Conservation (phyloP, 1,284 basidiomycete genomes). For the Cronartium quercuum region DNA sequence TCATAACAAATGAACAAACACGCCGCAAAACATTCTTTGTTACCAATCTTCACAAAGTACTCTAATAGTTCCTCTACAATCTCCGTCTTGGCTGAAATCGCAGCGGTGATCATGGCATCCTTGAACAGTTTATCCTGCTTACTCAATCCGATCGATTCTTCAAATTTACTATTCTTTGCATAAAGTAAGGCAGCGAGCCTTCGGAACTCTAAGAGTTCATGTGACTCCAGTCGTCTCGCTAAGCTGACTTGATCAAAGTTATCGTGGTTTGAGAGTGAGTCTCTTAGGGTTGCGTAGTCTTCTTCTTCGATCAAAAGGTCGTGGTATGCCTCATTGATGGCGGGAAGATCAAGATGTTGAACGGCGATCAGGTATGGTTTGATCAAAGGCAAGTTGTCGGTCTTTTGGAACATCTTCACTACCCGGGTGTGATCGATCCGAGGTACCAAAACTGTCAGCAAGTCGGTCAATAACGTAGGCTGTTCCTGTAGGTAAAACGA, state of each 20-base stretch:
- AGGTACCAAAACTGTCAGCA: conserved; percentile 82
- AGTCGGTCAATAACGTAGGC: conserved; percentile 84
- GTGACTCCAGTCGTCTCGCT: conserved; percentile 77
- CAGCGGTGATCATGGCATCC: conserved; percentile 89
- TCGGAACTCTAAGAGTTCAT: conserved; percentile 91
- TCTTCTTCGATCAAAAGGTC: conserved; percentile 96
- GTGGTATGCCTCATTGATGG: conserved; percentile 97
- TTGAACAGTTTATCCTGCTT: conserved; percentile 96
- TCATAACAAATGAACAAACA: conserved; percentile 68
- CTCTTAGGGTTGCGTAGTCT: conserved; percentile 91
- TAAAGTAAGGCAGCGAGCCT: conserved; percentile 89
- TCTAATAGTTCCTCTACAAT: conserved; percentile 88
- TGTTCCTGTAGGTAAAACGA: conserved; percentile 89
- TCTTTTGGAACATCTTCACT: conserved; percentile 78
- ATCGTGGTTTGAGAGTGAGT: conserved; percentile 93
- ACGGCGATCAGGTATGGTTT: conserved; percentile 94
- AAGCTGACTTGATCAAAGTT: conserved; percentile 91
- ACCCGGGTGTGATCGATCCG: conserved; percentile 92
- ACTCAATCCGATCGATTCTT: conserved; percentile 85
- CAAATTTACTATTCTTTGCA: conserved; percentile 88
- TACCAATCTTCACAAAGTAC: conserved; percentile 75
- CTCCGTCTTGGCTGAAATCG: conserved; percentile 68
- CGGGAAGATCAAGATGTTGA: conserved; percentile 81
- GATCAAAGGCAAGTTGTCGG: conserved; percentile 88
- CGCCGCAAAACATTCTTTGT: conserved; percentile 94